Evolutionary conservation across 1,284 basidiomycete species (phyloP).

Genomic region (Rhodotorula sp.): DNA sequence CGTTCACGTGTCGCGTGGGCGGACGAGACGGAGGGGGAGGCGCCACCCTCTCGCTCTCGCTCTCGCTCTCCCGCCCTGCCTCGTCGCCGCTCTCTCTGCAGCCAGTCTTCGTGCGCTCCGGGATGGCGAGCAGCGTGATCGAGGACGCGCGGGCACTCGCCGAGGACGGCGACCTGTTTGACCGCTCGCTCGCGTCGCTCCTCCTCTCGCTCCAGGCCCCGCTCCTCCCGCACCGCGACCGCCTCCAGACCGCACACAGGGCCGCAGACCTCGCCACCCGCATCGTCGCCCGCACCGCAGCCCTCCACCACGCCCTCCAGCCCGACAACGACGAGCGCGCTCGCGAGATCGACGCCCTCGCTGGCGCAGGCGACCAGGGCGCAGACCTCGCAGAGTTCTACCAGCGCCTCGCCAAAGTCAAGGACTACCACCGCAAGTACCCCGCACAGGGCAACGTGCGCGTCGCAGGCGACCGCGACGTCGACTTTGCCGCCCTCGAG

Average conservation of each 20-base stretch:
- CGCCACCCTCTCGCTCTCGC: neutral
- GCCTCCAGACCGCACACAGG: slow-evolving; percentile 44
- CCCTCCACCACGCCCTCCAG: slow-evolving; percentile 51
- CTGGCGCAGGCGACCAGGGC: slow-evolving; percentile 53
- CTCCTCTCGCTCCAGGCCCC: slow-evolving; percentile 48
- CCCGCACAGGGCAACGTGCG: slow-evolving; percentile 70
- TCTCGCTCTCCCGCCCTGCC: neutral
- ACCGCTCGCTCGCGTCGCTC: slow-evolving; percentile 58
- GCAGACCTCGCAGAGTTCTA: slow-evolving; percentile 93
- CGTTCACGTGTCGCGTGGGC: neutral
- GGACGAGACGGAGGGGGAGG: neutral
- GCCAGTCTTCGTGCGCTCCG: neutral
- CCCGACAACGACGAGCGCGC: slow-evolving; percentile 52
- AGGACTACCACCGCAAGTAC: slow-evolving; percentile 94
- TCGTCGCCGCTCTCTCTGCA: neutral
- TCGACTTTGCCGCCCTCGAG: slow-evolving; percentile 49
- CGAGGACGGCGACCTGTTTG: slow-evolving; percentile 91
- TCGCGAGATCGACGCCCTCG: slow-evolving; percentile 55
- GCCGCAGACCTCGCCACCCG: slow-evolving; percentile 50
- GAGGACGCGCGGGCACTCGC: slow-evolving; percentile 91
- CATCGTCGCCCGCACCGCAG: slow-evolving; percentile 57
- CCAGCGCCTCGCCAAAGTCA: slow-evolving; percentile 84
- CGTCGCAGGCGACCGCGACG: slow-evolving; percentile 42
- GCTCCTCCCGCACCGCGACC: slow-evolving; percentile 37
- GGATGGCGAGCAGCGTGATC: slow-evolving; percentile 76